Base-by-base conservation (phyloP, 2,329 filamentous ascomycete species). In the Immersiporthe knoxdaviesiana region DNA sequence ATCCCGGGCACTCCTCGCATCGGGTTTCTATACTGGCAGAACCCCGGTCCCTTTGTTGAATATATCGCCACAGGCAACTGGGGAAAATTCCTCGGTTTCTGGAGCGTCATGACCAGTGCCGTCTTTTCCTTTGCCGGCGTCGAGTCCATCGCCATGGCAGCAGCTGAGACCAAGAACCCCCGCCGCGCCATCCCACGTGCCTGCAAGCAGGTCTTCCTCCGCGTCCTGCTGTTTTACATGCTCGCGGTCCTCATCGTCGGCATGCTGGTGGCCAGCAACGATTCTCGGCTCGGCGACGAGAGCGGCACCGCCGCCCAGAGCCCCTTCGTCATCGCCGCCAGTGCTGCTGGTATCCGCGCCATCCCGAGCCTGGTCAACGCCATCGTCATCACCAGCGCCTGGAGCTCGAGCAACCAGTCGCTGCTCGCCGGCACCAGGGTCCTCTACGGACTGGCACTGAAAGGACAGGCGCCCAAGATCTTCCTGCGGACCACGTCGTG, bases 321-420 rank as follows among this genome's bases (percentile, higher is more conserved):
- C 76, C 90, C 90, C 14, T 92, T 90, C 74, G 91, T 94, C 70
- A 92, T 94, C 72, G 92, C 91, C 24, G 88, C 90, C 50, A 83
- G 85, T 14, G 85, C 87, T 39, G 91, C 91, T 2, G 88, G 90
- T 0, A 89, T 94, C 68, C 83, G 82, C 5, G 89, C 85, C 8
- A 85, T 94, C 5, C 90, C 91, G 0, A 88, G 88, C 7, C 86
- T 94, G 67, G 89, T 94, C 79, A 95, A 95, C 77, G 91, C 91
- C 47, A 84, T 94, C 35, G 90, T 94, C 73, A 84, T 94, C 72
- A 92, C 89, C 0, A 91, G 90, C 0, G 91, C 90, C 0, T 90
- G 88, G 79, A 92, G 90, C 0, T 85, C 90, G 0, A 88, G 87
- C 0, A 93, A 93, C 73, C 88, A 90, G 72, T 87, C 85, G 74